Base-by-base conservation (phyloP, 257 asterid species). In the Primulina huaijiensis region DNA sequence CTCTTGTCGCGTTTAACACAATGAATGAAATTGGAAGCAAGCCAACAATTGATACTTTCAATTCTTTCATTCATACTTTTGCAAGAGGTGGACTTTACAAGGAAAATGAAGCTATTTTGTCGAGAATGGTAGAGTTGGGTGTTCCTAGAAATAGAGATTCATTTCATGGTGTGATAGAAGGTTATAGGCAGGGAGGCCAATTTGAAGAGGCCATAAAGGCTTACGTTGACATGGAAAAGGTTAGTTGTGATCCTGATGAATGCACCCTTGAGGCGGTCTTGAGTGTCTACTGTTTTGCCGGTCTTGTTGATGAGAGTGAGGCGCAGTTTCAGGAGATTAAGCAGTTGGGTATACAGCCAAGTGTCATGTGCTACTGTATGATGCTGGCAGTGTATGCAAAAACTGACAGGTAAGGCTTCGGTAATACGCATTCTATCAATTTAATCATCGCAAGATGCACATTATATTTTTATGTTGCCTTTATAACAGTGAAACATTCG, bases 341-440 rank as follows among this genome's bases (percentile, higher is more conserved):
- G 85, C 89, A 85, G 78, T 73, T 88, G 83, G 97, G 90, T 19
- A 84, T 87, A 79, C 90, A 83, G 64, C 99, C 97, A 2, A 93
- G 95, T 77, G 88, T 93, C 80, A 87, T 90, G 84, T 93, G 97
- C 88, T 91, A 87, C 72, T 93, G 97, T 75, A 93, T 90, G 96
- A 87, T 89, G 95, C 82, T 93, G 81, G 89, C 96, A 61, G 87
- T 84, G 43, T 85, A 87, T 76, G 94, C 92, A 38, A 92, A 79
- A 81, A 74, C 81, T 73, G 90, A 83, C 72, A 90, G 99, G 96
- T 93, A 53, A 81, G 87, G 21, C 67, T 69, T 70, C 64, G 19
- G 67, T 60, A 60, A 37, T 34, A 30, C 68, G 20, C 76, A 57
- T 33, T 72, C 61, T 34, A 27, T 69, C 66, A 35, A 31, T 64